Evolutionary conservation across 139 green algal species (phyloP), one percentile per base, ranked within the genome.

Genomic region (Marvania coccoides): DNA sequence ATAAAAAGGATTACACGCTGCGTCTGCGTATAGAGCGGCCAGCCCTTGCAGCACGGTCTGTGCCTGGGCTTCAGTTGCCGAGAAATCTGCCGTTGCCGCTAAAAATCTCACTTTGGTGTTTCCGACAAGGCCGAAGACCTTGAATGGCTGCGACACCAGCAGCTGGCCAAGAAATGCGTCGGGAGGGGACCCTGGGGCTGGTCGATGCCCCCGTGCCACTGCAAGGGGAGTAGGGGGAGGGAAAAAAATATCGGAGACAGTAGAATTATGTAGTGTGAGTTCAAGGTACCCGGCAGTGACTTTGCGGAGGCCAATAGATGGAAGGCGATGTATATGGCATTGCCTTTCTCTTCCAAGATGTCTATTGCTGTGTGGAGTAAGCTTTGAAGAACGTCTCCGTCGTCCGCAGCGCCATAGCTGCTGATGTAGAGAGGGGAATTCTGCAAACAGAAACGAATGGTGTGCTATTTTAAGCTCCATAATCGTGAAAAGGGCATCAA

Each of bases 1-100:
- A 62, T 95, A 87, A 56, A 96, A 95, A 1, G 89, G 90, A 69
- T 96, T 94, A 23, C 75, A 91, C 3, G 84, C 70, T 0, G 85
- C 87, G 61, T 96, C 87, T 7, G 90, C 81, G 59, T 88, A 95
- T 24, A 83, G 77, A 19, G 61, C 45, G 73, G 19, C 42, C 19
- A 51, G 42, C 19, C 19, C 42, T 19, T 51, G 42, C 42, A 51
- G 42, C 19, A 51, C 42, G 19, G 19, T 51, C 19, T 51, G 19
- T 19, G 19, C 42, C 19, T 51, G 19, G 19, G 19, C 42, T 96
- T 86, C 29, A 95, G 69, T 1, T 68, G 34, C 51, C 67, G 68
- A 64, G 94, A 87, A 9, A 95, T 81, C 85, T 93, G 76, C 56
- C 56, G 30, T 15, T 14, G 42, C 40, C n/a, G 4, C 42, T 19